Percentiles rank a stretch among this genome's conserved stretches.
Conservation (phyloP, 2,329 filamentous ascomycete genomes). For the Metarhizium robertsii region DNA sequence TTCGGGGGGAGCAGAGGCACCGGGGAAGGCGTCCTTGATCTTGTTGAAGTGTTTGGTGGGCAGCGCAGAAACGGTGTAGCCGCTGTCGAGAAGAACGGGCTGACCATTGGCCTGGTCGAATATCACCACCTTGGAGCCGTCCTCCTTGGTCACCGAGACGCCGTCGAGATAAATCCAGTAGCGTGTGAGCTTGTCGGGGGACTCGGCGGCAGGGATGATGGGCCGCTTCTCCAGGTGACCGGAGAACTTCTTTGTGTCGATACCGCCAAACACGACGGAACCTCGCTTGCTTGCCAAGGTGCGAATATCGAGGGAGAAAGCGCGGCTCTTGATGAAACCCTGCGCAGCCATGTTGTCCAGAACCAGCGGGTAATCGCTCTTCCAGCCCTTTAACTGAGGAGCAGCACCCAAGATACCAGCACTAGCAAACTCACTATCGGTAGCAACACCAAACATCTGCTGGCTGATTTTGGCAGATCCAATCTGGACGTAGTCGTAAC, state of each 20-base stretch:
- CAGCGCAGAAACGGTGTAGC: conserved; percentile 58
- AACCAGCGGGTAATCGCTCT: conserved; percentile 22
- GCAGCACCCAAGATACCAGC: conserved; percentile 26
- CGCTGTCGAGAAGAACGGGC: conserved; percentile 53
- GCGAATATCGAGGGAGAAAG: conserved; percentile 25
- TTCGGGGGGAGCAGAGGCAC: conserved; percentile 2
- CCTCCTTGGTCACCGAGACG: conserved; percentile 22
- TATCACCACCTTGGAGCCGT: conserved; percentile 31
- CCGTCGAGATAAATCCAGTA: conserved; percentile 34
- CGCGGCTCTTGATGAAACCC: conserved; percentile 27
- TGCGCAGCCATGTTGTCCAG: conserved; percentile 25
- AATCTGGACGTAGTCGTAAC: conserved; percentile 22
- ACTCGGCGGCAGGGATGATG: conserved; percentile 35
- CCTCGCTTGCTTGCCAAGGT: conserved; percentile 20
- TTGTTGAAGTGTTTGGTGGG: conserved; percentile 43
- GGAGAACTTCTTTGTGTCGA: conserved; percentile 45
- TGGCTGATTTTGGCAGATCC: conserved; percentile 22
- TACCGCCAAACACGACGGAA: conserved; percentile 42
- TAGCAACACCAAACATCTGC: conserved; percentile 27
- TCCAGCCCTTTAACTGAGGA: conserved; percentile 24
- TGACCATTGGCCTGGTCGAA: conserved; percentile 29
- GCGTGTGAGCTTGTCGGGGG: conserved; percentile 24
- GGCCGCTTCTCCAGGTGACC: conserved; percentile 46
- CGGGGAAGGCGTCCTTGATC: conserved; percentile 32
- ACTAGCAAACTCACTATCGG: conserved; percentile 17